These are phyloP conservation scores for Tuber umbilicatum DNA, from an alignment of 495 filamentous ascomycete genomes.

Conservation along the genomic window DNA sequence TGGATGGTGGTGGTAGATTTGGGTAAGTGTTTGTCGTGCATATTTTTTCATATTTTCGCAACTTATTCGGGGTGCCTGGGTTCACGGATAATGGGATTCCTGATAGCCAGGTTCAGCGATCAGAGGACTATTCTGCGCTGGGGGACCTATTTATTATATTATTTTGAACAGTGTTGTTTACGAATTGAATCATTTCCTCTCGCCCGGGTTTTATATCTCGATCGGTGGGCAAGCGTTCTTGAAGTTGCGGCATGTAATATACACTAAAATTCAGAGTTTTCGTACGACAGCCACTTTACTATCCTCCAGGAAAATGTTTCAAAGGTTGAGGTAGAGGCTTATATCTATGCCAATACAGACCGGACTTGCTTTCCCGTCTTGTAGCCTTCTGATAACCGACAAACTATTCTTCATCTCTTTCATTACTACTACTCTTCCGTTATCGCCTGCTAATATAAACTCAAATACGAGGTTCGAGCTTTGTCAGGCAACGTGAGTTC, in stretches of 20 bases:
- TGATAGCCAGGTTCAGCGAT: neutral
- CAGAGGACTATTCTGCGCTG: neutral
- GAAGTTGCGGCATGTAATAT: too few species aligned
- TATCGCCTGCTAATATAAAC: neutral
- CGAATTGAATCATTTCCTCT: neutral
- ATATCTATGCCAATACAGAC: neutral
- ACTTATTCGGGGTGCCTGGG: neutral
- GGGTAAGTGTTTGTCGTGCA: neutral
- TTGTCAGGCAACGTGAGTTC: neutral
- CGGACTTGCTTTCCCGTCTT: neutral
- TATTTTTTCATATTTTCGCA: neutral
- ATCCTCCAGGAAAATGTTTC: neutral
- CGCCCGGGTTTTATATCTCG: neutral
- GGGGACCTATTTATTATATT: neutral
- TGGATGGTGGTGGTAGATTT: neutral
- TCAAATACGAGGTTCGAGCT: neutral
- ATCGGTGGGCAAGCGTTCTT: neutral
- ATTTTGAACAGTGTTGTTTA: neutral
- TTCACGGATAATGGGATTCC: neutral
- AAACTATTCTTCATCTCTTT: neutral
- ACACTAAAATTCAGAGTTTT: too few species aligned
- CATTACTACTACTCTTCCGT: neutral
- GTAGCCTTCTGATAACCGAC: neutral
- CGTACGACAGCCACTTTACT: neutral
- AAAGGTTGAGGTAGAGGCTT: neutral